Evolutionary conservation across 2,329 filamentous ascomycete species (phyloP), one percentile per base, ranked within the genome.

Genomic region (Graphium sp.): DNA sequence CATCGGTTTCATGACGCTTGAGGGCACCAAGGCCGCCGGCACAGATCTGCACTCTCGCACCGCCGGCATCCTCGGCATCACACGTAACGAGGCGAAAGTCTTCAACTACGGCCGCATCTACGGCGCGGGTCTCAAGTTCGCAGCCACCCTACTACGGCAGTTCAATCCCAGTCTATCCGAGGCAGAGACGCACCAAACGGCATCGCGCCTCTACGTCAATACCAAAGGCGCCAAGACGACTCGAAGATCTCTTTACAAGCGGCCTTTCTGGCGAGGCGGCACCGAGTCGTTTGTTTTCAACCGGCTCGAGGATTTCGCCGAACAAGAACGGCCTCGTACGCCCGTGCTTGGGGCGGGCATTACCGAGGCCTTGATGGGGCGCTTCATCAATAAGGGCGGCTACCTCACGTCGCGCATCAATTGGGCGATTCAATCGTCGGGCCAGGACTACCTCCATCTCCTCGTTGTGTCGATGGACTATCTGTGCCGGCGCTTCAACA

Each of bases 31-130:
- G 53, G 75, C 83, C 5, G 83, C 81, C 3, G 87, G 87, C 4
- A 98, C 87, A 0, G 87, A 98, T 49, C 56, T 95, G 32, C 87
- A 98, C 52, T 94, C 85, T 6, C 80, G 87, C 18, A 98, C 89
- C 17, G 91, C 89, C 2, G 65, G 67, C 5, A 98, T 98, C 32
- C 53, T 98, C 3, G 87, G 85, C 6, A 98, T 98, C 35, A 91
- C 83, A 3, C 70, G 89, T 35, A 94, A 94, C 43, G 74, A 94
- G 43, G 89, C 89, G 33, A 98, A 98, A 47, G 73, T 98, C 1
- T 98, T 98, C 62, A 98, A 98, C 49, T 98, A 98, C 42, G 91
- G 91, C 6, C 81, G 91, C 22, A 98, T 98, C 27, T 98, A 98
- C 44, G 91, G 89, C n/a, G 91, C 89, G 5, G 91, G 89, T 0